Base-by-base conservation (phyloP, 176 grass and related monocot species). In the Aegilops umbellulata region DNA sequence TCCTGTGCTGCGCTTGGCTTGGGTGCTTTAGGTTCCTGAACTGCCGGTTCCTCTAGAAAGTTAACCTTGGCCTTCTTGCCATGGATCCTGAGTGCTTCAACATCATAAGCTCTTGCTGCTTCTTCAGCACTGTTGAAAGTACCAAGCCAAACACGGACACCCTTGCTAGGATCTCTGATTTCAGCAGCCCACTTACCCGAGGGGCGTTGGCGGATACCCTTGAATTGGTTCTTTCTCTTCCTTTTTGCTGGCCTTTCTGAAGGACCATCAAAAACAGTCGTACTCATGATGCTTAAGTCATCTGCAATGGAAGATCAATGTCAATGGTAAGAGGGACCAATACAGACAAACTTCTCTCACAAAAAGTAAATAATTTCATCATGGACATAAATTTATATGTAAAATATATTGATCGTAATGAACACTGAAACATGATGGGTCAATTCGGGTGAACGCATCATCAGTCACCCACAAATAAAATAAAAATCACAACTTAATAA, bases 101-200 rank as follows among this genome's bases (percentile, higher is more conserved):
- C 82, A 36, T 99, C 97, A 77, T 99, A 99, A 79, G 97, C 94
- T 91, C 92, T 90, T 86, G 97, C 94, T 44, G 97, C 97, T 94
- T 99, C 97, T 87, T 99, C 92, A 53, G 97, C 92, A 63, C 84
- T 96, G 74, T 95, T 99, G 87, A 85, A 99, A 74, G 97, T 99
- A 47, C 97, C 97, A 46, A 99, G 90, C 97, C 97, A 99, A 10
- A 99, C 94, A 65, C 97, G 91, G 41, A 99, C 84, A 77, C 97
- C 97, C 83, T 96, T 99, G 22, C 84, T 82, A 84, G 97, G 97
- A 85, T 96, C 94, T 87, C 94, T 90, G 32, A 99, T 99, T 86
- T 99, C 94, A 95, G 97, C 97, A 79, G 97, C 97, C 97, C 97
- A 99, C 82, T 99, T 99, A 60, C 94, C 97, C 92, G 88, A 99